phyloP scores from a whole-genome alignment of 306 rosid species.

The Astragalus membranaceus region DNA sequence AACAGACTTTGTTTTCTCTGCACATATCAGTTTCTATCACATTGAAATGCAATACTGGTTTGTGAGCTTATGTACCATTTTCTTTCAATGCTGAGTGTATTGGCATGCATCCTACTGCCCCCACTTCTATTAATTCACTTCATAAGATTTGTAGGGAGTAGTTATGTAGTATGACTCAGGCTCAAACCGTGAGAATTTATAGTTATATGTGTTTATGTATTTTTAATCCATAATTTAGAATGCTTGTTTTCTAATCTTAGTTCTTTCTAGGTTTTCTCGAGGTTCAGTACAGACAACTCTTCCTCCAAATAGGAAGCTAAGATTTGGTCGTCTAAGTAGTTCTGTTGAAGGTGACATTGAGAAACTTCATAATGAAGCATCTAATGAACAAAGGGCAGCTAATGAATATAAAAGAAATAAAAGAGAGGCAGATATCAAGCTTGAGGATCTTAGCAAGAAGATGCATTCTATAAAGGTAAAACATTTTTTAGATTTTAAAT shows the following conservation, averaged over 20 bases:
- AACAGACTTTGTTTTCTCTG: background rate
- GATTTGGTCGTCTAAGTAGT: conserved; percentile 64
- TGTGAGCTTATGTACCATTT: background rate
- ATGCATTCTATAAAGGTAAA: conserved; percentile 53
- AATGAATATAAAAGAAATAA: conserved; percentile 38
- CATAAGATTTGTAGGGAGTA: background rate
- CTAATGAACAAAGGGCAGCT: conserved; percentile 30
- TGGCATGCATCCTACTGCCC: background rate
- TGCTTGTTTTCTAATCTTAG: background rate
- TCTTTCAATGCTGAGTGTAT: background rate
- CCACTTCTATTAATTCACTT: background rate
- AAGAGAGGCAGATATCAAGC: conserved; percentile 55
- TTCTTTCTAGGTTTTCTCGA: conserved; percentile 65
- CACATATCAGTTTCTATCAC: background rate
- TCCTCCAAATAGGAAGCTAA: conserved; percentile 37
- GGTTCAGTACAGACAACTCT: conserved; percentile 70
- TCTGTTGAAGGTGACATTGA: conserved; percentile 54
- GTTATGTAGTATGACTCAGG: background rate
- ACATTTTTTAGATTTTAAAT: background rate
- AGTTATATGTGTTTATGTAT: background rate
- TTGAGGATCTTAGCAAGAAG: conserved; percentile 36
- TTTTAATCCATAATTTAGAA: conserved; percentile 1
- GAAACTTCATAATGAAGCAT: conserved; percentile 32
- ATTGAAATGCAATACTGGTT: background rate
- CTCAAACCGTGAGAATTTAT: background rate